phyloP scores from a whole-genome alignment of 345 rosid species.

The Pseudoturritis turrita region DNA sequence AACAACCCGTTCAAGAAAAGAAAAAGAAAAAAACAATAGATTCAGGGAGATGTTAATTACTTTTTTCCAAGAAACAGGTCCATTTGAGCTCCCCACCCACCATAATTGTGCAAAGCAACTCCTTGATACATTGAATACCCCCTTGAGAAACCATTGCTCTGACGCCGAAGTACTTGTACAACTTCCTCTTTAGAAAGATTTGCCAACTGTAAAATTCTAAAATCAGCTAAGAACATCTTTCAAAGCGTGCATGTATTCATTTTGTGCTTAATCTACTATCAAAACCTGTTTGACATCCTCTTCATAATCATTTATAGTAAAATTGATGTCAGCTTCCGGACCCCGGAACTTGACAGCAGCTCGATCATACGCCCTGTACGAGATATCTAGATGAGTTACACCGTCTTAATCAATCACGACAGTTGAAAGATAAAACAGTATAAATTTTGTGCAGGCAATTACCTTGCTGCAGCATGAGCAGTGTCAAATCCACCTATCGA shows the following conservation, averaged over 20 bases:
- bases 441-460: not conserved
- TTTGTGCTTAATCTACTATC: not conserved
- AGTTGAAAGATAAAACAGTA: too few relatives aligned
- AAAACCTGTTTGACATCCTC: constrained; percentile 68
- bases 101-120: constrained; percentile 71
- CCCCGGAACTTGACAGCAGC: constrained; percentile 87
- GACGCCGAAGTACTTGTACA: constrained; percentile 68
- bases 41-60: constrained; percentile 33
- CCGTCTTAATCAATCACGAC: too few relatives aligned
- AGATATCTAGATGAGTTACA: not conserved
- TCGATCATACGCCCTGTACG: constrained; percentile 73
- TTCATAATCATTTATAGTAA: constrained; percentile 50
- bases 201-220: constrained; percentile 41
- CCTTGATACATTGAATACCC: constrained; percentile 75
- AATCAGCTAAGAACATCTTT: not conserved
- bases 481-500: constrained; percentile 57
- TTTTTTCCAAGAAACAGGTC: constrained; percentile 79
- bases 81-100: constrained; percentile 84
- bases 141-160: constrained; percentile 68
- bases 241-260: too few relatives aligned
- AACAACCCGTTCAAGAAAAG: too few relatives aligned
- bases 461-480: constrained; percentile 86
- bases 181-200: constrained; percentile 66
- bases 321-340: constrained; percentile 78
- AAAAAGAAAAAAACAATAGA: too few relatives aligned